Percentiles rank a stretch among this genome's conserved stretches.
Conservation (phyloP, 139 green algal species). For the Haematococcus lacustris region DNA sequence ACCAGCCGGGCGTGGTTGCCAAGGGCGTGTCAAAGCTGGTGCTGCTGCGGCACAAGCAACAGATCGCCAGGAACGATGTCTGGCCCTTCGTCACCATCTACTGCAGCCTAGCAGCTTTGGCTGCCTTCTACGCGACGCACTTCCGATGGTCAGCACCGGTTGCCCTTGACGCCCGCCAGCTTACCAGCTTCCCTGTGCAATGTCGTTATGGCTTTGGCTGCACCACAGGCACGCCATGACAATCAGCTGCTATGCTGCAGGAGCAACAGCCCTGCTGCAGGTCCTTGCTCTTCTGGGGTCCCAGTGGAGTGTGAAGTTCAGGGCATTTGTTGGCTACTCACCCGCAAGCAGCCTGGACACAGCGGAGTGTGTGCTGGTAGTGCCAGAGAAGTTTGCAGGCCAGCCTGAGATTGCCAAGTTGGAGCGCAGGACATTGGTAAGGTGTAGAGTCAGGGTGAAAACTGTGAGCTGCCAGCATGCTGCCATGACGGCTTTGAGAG, state of each 20-base stretch:
- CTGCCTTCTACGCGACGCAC: constrained; percentile 7
- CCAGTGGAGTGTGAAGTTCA: constrained; percentile 48
- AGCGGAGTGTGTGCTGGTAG: constrained; percentile 45
- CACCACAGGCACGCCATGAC: neutral
- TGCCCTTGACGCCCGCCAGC: neutral
- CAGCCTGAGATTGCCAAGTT: constrained; percentile 56
- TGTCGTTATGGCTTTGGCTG: neutral
- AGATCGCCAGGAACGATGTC: constrained; percentile 18
- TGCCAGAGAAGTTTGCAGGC: constrained; percentile 55
- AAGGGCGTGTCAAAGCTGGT: constrained; percentile 27
- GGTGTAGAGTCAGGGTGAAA: neutral
- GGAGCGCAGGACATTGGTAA: constrained; percentile 39
- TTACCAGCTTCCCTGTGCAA: neutral
- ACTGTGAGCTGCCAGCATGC: constrained; percentile 1
- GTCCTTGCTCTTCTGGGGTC: constrained; percentile 52
- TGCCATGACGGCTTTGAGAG: neutral
- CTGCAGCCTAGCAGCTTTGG: constrained; percentile 2
- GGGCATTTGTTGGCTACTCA: constrained; percentile 17
- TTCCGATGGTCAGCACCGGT: constrained; percentile 29
- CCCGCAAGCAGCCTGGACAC: constrained; percentile 16
- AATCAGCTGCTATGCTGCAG: constrained; percentile 23
- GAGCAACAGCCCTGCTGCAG: constrained; percentile 24
- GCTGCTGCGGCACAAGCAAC: constrained; percentile 6
- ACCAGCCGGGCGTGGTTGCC: constrained; percentile 16
- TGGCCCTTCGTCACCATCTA: constrained; percentile 37